These are phyloP conservation scores for Musa itinerans DNA, from an alignment of 176 grass and related monocot genomes.

Conservation along the genomic window DNA sequence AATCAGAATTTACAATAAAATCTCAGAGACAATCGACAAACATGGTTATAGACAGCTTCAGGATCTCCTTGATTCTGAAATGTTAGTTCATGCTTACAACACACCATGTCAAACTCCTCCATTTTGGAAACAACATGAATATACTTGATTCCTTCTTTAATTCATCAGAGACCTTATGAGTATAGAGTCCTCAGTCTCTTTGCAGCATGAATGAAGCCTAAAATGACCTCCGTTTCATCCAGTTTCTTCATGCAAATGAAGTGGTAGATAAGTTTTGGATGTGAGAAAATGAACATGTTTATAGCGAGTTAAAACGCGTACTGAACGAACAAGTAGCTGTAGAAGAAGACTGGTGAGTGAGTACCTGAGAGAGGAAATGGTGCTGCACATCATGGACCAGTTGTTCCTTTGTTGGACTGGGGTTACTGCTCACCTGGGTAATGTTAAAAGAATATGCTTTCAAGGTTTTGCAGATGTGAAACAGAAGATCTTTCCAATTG, in stretches of 20 bases:
- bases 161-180: not conserved
- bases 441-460: not conserved
- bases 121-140: too few relatives aligned
- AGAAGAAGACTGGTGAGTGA: not conserved
- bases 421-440: not conserved
- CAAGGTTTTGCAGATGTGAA: not conserved
- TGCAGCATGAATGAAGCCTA: slow-evolving; percentile 2
- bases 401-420: slow-evolving; percentile 7
- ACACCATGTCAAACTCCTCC: too few relatives aligned
- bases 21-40: too few relatives aligned
- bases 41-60: too few relatives aligned
- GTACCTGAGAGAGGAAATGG: slow-evolving; percentile 10
- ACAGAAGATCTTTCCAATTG: not conserved
- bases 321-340: not conserved
- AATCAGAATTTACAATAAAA: too few relatives aligned
- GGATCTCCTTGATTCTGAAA: too few relatives aligned
- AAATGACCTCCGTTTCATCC: slow-evolving; percentile 4
- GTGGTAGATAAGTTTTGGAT: not conserved
- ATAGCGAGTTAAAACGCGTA: not conserved
- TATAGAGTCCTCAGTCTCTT: not conserved
- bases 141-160: too few relatives aligned
- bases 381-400: not conserved
- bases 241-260: slow-evolving; percentile 7
- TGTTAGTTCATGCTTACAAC: too few relatives aligned
- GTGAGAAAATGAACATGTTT: too few relatives aligned